These are phyloP conservation scores for Colletotrichum scovillei DNA, from an alignment of 2,329 filamentous ascomycete species.

Conservation along the genomic window DNA sequence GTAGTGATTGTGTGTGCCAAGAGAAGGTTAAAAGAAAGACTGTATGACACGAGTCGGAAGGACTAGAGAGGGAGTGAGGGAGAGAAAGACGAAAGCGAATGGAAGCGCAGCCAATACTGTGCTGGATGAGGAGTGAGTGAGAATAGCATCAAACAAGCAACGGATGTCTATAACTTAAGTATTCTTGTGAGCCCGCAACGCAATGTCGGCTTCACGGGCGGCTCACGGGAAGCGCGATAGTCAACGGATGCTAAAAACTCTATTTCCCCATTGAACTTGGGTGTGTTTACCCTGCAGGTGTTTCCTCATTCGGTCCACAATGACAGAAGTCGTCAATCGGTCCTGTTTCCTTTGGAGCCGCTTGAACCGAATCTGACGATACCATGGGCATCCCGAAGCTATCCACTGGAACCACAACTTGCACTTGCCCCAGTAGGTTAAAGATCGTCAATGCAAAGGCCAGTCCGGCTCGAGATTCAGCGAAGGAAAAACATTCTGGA, in stretches of 20 bases:
- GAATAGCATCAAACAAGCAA: conserved; percentile 2
- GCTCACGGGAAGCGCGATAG: background rate
- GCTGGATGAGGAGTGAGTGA: conserved; percentile 13
- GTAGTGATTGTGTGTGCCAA: conserved; percentile 6
- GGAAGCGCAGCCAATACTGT: conserved; percentile 18
- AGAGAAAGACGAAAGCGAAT: conserved; percentile 2
- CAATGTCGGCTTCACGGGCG: background rate
- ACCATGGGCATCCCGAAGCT: background rate
- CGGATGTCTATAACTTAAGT: conserved; percentile 19
- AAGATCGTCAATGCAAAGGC: conserved; percentile 5
- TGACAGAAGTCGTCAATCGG: background rate
- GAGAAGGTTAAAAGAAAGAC: conserved; percentile 17
- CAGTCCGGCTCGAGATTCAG: background rate
- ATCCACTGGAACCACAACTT: background rate
- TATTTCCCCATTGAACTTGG: background rate
- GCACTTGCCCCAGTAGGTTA: conserved; percentile 2
- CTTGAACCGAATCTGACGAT: background rate
- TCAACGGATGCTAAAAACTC: conserved; percentile 1
- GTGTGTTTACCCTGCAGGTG: background rate
- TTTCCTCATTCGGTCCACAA: background rate
- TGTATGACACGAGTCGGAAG: conserved; percentile 8
- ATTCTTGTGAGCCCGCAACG: background rate
- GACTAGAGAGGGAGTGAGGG: background rate
- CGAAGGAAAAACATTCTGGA: background rate
- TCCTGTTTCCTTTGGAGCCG: background rate